Evolutionary conservation across 108 stramenopile genomes (phyloP).

Genomic region (Discostella stelligeroides): DNA sequence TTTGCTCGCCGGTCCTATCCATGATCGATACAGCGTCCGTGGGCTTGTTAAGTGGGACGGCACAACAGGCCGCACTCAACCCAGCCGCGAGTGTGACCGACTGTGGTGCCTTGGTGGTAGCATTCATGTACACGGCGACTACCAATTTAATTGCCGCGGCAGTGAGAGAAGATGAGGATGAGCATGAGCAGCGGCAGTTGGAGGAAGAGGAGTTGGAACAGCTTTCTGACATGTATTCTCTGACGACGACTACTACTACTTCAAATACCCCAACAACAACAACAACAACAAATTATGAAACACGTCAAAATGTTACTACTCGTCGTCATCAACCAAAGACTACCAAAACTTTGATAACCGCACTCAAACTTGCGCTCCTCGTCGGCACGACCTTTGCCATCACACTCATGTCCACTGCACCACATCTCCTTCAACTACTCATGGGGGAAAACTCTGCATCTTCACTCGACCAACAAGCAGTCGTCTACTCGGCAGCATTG

Average conservation of each 20-base stretch:
- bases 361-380: constrained; percentile 67
- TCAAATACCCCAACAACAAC: not conserved
- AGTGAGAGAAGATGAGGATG: constrained; percentile 53
- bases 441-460: constrained; percentile 71
- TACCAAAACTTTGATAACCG: constrained; percentile 59
- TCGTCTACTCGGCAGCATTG: constrained; percentile 70
- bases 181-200: too few species aligned
- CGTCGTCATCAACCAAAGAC: constrained; percentile 36
- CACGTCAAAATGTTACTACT: not conserved
- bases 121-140: constrained; percentile 85
- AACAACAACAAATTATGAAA: not conserved
- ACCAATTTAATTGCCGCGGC: constrained; percentile 82
- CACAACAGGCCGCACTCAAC: constrained; percentile 84
- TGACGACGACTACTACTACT: too few species aligned
- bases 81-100: constrained; percentile 84
- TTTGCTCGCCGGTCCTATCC: constrained; percentile 76
- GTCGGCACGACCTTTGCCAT: constrained; percentile 67
- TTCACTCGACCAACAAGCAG: too few species aligned
- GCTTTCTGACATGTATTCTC: too few species aligned
- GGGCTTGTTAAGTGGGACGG: constrained; percentile 76
- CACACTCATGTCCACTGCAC: constrained; percentile 48
- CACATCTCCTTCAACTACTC: constrained; percentile 58
- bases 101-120: constrained; percentile 73
- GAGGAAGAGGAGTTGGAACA: constrained; percentile 40
- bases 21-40: constrained; percentile 86